Evolutionary conservation across 2,329 filamentous ascomycete species (phyloP).

Genomic region (Pyricularia grisea): DNA sequence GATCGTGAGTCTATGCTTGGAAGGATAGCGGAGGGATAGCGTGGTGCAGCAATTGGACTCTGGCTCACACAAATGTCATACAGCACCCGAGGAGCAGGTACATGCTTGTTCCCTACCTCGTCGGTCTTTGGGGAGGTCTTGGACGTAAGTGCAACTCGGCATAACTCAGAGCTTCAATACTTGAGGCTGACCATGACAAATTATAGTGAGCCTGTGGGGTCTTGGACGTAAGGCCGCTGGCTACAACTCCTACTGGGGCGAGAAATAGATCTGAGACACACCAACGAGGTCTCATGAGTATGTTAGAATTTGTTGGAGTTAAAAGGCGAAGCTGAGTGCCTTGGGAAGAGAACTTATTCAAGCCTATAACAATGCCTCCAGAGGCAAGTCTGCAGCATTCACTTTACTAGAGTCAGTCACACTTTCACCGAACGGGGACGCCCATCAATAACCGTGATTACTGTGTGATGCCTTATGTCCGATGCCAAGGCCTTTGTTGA

Average conservation of each 20-base stretch:
- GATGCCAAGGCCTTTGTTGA: background rate
- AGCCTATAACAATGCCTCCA: background rate
- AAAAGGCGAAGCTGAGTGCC: background rate
- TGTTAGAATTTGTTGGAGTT: background rate
- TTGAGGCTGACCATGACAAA: slow-evolving; percentile 6
- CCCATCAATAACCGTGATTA: background rate
- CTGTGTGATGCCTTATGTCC: background rate
- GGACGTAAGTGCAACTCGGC: slow-evolving; percentile 39
- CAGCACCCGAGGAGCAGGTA: slow-evolving; percentile 56
- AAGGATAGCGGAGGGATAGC: slow-evolving; percentile 1
- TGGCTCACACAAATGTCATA: slow-evolving; percentile 12
- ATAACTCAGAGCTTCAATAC: background rate
- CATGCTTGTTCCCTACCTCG: slow-evolving; percentile 60
- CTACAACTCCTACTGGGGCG: slow-evolving; percentile 63
- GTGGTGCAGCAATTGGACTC: background rate
- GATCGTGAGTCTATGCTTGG: slow-evolving; percentile 50
- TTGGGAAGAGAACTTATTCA: background rate
- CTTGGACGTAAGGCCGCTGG: slow-evolving; percentile 64
- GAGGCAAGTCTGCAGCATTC: background rate
- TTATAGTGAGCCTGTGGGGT: slow-evolving; percentile 54
- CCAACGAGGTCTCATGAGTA: background rate
- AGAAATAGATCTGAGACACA: background rate
- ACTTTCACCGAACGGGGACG: background rate
- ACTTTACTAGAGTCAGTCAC: background rate
- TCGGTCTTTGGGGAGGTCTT: slow-evolving; percentile 52